Percentiles rank a stretch among this genome's conserved stretches.
Evolutionary conservation across 1,139 yeast genomes (phyloP).

Genomic region (Keqinozyma sinolaborantium): DNA sequence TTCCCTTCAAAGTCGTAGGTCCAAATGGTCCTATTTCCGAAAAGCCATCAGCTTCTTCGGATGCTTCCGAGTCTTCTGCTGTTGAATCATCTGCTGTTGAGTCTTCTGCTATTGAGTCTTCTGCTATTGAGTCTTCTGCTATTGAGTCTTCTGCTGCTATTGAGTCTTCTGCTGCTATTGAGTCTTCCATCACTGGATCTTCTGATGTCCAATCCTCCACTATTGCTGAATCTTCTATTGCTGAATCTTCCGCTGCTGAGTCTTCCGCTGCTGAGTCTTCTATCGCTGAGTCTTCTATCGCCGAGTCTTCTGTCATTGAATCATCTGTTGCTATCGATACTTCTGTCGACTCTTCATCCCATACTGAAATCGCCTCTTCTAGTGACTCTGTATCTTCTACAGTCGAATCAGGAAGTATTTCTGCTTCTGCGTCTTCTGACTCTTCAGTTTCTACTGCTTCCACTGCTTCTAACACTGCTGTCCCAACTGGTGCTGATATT

Average conservation of each 20-base stretch:
- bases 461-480: constrained; percentile 1
- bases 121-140: constrained; percentile 1
- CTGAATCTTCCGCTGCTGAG: constrained; percentile 4
- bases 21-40: not conserved
- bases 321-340: constrained; percentile 1
- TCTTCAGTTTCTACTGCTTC: not conserved
- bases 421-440: constrained; percentile 2
- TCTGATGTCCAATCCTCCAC: constrained; percentile 1
- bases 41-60: constrained; percentile 1
- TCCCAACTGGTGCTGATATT: not conserved
- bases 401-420: constrained; percentile 1
- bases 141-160: constrained; percentile 1
- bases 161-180: constrained; percentile 4
- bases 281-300: too few species aligned
- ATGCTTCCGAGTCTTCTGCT: constrained; percentile 1
- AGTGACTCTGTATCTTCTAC: not conserved
- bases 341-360: not conserved
- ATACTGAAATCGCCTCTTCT: constrained; percentile 1
- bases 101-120: not conserved
- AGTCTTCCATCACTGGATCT: constrained; percentile 3
- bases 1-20: not conserved
- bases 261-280: constrained; percentile 1
- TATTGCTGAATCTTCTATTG: constrained; percentile 3
- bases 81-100: constrained; percentile 1
- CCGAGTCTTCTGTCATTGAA: too few species aligned